Conservation (phyloP, 805 yeast genomes). For the Saturnispora gosingensis region DNA sequence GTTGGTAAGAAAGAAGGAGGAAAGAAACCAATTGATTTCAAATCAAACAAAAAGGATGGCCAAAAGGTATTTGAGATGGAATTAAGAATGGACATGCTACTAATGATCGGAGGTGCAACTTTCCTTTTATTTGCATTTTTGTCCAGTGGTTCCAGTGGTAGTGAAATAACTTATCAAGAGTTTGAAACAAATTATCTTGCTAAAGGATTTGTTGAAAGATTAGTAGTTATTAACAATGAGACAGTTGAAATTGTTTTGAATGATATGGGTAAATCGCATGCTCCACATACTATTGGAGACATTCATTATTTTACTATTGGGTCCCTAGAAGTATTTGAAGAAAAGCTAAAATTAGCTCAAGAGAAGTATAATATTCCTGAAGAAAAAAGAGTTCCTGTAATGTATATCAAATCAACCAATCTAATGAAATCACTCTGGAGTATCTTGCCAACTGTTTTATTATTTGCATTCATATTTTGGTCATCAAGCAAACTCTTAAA, state of each 20-base stretch:
- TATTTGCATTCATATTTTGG: conserved; percentile 73
- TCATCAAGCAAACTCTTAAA: conserved; percentile 46
- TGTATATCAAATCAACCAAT: conserved; percentile 61
- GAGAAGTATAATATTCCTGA: conserved; percentile 58
- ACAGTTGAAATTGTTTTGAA: conserved; percentile 62
- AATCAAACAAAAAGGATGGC: conserved; percentile 7
- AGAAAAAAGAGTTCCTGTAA: conserved; percentile 67
- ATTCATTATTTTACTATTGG: conserved; percentile 69
- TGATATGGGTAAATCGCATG: conserved; percentile 29
- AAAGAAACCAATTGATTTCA: conserved; percentile 7
- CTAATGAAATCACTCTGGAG: conserved; percentile 56
- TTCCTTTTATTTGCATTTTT: conserved; percentile 18
- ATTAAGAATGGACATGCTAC: conserved; percentile 12
- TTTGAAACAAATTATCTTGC: conserved; percentile 73
- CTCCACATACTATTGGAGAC: conserved; percentile 20
- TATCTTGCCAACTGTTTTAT: conserved; percentile 68
- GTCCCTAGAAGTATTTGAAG: conserved; percentile 76
- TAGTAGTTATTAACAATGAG: conserved; percentile 65
- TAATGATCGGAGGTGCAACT: not conserved
- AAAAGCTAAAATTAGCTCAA: conserved; percentile 67
- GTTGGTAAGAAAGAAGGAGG: conserved; percentile 4
- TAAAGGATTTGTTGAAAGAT: conserved; percentile 65
- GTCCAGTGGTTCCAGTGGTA: conserved; percentile 19
- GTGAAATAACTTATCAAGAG: conserved; percentile 48
- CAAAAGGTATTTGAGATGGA: conserved; percentile 14